Evolutionary conservation across 2,329 filamentous ascomycete genomes (phyloP), one percentile per base, ranked within the genome.

Genomic region (Colletotrichum tropicicola): DNA sequence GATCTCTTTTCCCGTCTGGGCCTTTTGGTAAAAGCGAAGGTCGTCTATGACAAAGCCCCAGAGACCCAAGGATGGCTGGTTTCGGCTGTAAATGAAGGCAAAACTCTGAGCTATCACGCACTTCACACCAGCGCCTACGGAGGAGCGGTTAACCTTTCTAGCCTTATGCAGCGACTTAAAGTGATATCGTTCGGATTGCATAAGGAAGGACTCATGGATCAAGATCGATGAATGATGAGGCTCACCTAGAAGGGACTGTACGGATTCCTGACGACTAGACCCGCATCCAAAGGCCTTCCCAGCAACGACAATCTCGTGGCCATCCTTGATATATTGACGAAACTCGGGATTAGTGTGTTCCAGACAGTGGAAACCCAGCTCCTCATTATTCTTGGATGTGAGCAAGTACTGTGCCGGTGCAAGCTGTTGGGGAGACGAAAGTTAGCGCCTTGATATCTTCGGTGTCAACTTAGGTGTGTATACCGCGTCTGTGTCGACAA

Each of bases 201-300:
- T n/a, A n/a, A n/a, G n/a, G n/a, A n/a, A n/a, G n/a, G n/a, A n/a
- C n/a, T n/a, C n/a, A n/a, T n/a, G n/a, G n/a, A n/a, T n/a, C n/a
- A n/a, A n/a, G n/a, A n/a, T 21, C 13, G n/a, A 28, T 41, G 27
- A 7, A 35, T 19, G 7, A 44, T 17, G 15, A 30, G n/a, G 45
- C 52, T 41, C 13, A 59, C 56, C 78, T 43, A 77, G 65, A 6
- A 83, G 70, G 7, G 80, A 79, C 47, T 70, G 74, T 3, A 80
- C 77, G 2, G 82, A 82, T 30, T 82, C 73, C 67, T 83, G 77
- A 1, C 82, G 75, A 9, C 78, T 82, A 0, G 80, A 82, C 6
- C 82, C 82, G 53, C 76, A 78, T 2, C 82, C 82, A 66, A 85
- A 84, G 0, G 74, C 79, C 48, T 79, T 76, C 0, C 80, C 80